Conservation (phyloP, 306 rosid species). For the Cicer cuneatum region DNA sequence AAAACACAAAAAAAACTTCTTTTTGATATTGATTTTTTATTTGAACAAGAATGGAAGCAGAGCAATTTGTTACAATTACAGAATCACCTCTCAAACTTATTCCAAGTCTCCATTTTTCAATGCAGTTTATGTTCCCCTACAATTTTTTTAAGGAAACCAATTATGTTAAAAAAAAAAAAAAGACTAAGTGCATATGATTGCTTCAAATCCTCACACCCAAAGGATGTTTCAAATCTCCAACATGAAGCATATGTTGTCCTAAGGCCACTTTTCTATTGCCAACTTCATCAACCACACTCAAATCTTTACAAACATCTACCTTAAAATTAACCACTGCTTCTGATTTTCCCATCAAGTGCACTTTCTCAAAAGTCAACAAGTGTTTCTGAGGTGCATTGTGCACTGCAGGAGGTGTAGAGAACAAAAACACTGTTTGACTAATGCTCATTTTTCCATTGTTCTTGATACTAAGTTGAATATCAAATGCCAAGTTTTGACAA, state of each 20-base stretch:
- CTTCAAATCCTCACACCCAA: slow-evolving; percentile 73
- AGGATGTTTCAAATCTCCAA: slow-evolving; percentile 76
- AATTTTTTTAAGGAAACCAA: slow-evolving; percentile 37
- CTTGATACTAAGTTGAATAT: slow-evolving; percentile 68
- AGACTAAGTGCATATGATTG: slow-evolving; percentile 41
- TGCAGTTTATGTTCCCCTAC: slow-evolving; percentile 22
- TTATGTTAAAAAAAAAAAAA: background rate
- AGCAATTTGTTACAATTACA: slow-evolving; percentile 40
- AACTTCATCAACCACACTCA: slow-evolving; percentile 83
- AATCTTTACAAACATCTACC: slow-evolving; percentile 86
- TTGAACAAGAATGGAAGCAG: slow-evolving; percentile 30
- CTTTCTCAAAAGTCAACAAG: slow-evolving; percentile 78
- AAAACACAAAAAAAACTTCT: too few relatives aligned
- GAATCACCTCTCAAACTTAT: slow-evolving; percentile 32
- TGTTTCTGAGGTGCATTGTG: slow-evolving; percentile 85
- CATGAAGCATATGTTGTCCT: slow-evolving; percentile 82
- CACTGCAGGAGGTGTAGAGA: slow-evolving; percentile 73
- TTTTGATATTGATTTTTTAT: background rate
- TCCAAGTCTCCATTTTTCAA: background rate
- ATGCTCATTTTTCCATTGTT: slow-evolving; percentile 68
- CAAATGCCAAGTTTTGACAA: slow-evolving; percentile 67
- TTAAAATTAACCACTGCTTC: slow-evolving; percentile 67
- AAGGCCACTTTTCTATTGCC: slow-evolving; percentile 81
- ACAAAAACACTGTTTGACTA: slow-evolving; percentile 70
- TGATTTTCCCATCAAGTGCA: slow-evolving; percentile 52